These are phyloP conservation scores for Citropsis articulata DNA, from an alignment of 345 rosid genomes.

Conservation along the genomic window DNA sequence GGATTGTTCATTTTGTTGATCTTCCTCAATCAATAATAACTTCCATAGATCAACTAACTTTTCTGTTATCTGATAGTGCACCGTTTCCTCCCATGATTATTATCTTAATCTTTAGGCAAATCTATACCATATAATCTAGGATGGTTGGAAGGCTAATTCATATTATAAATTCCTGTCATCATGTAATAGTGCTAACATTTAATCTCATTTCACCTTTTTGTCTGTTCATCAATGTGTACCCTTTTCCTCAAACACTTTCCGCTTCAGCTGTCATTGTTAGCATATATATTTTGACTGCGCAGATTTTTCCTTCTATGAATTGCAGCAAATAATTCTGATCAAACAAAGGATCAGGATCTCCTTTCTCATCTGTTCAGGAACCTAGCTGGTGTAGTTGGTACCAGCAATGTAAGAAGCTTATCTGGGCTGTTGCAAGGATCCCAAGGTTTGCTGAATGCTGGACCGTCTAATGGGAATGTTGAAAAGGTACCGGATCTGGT, in stretches of 20 bases:
- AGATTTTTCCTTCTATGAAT: conserved; percentile 16
- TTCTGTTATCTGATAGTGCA: neutral
- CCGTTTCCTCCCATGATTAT: neutral
- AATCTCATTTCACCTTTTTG: neutral
- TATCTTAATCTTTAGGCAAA: neutral
- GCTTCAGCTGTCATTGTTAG: neutral
- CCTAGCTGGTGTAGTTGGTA: conserved; percentile 39
- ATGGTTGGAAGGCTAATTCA: neutral
- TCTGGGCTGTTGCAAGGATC: conserved; percentile 46
- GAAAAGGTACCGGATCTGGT: conserved; percentile 22
- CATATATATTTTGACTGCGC: conserved; percentile 5
- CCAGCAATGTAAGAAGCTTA: conserved; percentile 34
- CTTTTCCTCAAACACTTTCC: neutral
- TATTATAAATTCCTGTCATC: neutral
- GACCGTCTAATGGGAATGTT: conserved; percentile 29
- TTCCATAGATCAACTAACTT: neutral
- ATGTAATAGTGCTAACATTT: neutral
- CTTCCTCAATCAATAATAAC: neutral
- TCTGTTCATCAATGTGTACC: neutral
- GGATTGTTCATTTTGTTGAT: neutral
- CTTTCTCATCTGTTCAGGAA: conserved; percentile 57
- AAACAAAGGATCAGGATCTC: conserved; percentile 52
- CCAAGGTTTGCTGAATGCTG: conserved; percentile 28
- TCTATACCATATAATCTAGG: neutral
- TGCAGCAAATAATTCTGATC: conserved; percentile 57